These are phyloP conservation scores for Rhizoclosmatium globosum DNA, from an alignment of 192 early-diverging fungal species.

Conservation along the genomic window DNA sequence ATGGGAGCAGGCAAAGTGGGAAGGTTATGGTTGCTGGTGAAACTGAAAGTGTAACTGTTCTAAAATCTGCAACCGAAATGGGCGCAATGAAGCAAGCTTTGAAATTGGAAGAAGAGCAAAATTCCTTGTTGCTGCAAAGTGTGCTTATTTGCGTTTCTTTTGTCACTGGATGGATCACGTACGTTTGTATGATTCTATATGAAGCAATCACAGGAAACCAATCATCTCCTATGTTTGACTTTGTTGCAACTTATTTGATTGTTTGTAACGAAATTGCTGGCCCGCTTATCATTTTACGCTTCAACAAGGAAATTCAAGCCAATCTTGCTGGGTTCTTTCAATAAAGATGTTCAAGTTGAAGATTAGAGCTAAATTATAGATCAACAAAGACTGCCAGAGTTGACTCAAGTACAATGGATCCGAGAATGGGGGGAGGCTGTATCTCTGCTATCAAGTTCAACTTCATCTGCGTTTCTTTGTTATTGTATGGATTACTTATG, in stretches of 20 bases:
- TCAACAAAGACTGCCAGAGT: too few species aligned
- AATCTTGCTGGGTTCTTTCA: background rate
- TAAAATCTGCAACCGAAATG: background rate
- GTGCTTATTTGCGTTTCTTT: background rate
- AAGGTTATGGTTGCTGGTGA: background rate
- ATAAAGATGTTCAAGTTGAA: background rate
- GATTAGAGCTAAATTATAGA: too few species aligned
- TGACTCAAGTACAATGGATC: too few species aligned
- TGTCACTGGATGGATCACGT: conserved; percentile 1
- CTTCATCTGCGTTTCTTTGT: too few species aligned
- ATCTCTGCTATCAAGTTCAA: too few species aligned
- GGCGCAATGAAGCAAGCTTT: background rate
- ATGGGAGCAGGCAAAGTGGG: background rate
- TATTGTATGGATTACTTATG: too few species aligned
- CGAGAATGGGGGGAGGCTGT: too few species aligned
- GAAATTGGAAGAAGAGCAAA: background rate
- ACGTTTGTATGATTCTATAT: background rate
- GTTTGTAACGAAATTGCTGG: background rate
- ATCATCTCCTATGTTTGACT: background rate
- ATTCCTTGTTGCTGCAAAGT: background rate
- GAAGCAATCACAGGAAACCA: background rate
- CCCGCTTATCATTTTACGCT: background rate
- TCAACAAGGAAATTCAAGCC: background rate
- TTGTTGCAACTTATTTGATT: background rate
- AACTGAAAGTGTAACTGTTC: background rate